phyloP scores from a whole-genome alignment of 495 filamentous ascomycete species.

The Amniculicola lignicola region DNA sequence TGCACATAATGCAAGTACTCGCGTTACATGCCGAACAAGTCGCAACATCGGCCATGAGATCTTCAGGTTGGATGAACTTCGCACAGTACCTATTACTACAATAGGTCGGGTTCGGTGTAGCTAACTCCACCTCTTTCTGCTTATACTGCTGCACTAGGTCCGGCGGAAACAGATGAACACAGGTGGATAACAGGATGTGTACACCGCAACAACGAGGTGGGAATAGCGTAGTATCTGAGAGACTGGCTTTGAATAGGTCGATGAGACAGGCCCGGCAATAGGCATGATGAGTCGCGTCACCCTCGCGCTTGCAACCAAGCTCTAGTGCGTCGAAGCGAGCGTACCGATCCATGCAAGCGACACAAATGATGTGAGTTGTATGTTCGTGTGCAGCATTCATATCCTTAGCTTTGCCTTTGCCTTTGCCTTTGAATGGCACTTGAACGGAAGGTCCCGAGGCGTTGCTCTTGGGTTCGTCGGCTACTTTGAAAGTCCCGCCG shows the following conservation, averaged over 20 bases:
- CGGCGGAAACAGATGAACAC: not conserved
- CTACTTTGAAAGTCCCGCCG: no score
- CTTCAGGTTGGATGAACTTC: not conserved
- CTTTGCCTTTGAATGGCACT: no score
- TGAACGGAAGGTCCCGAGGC: no score
- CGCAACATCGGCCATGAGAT: not conserved
- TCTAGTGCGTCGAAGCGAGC: conserved; percentile 5
- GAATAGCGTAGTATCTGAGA: conserved; percentile 14
- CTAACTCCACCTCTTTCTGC: not conserved
- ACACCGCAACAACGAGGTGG: conserved; percentile 32
- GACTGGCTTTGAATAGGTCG: conserved; percentile 3
- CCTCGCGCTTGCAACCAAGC: not conserved
- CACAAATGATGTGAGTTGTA: conserved; percentile 5
- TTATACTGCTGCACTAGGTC: not conserved
- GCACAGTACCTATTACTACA: conserved; percentile 2
- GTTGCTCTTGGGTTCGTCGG: no score
- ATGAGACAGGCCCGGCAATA: conserved; percentile 5
- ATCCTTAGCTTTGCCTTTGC: conserved; percentile 2
- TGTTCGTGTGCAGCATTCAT: not conserved
- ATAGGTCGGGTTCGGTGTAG: not conserved
- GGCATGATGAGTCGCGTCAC: not conserved
- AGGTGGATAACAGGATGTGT: conserved; percentile 13
- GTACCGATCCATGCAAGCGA: conserved; percentile 1
- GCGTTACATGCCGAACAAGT: not conserved
- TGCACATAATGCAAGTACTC: not conserved